Conservation (phyloP, 257 asterid genomes). For the Gentiana macrophylla region DNA sequence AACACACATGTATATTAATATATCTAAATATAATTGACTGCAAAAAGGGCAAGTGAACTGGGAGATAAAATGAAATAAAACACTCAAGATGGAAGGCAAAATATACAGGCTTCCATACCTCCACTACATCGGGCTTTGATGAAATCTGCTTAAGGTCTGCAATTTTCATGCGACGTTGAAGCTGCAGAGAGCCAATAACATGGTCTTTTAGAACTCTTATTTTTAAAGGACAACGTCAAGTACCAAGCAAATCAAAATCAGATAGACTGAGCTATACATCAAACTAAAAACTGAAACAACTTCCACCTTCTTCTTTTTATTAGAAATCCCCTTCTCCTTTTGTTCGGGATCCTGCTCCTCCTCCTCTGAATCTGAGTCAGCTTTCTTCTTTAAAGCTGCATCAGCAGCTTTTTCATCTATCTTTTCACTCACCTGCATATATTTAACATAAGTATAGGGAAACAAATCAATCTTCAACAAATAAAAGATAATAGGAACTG, state of each 20-base stretch:
- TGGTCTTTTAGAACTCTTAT: conserved; percentile 8
- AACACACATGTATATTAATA: too few species aligned
- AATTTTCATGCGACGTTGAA: conserved; percentile 89
- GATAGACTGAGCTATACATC: not conserved
- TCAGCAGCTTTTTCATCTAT: conserved; percentile 53
- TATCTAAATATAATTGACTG: too few species aligned
- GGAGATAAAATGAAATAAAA: not conserved
- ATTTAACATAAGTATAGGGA: conserved; percentile 3
- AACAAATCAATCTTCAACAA: not conserved
- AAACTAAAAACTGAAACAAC: not conserved
- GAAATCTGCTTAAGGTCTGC: conserved; percentile 78
- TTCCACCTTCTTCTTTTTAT: conserved; percentile 88
- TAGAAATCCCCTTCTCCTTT: conserved; percentile 74
- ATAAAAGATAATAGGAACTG: not conserved
- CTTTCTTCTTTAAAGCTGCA: conserved; percentile 51
- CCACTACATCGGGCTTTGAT: conserved; percentile 88
- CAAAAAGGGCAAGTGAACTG: too few species aligned
- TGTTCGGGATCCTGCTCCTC: conserved; percentile 71
- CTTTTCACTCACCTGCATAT: conserved; percentile 48
- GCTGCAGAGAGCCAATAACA: conserved; percentile 32
- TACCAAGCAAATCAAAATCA: not conserved
- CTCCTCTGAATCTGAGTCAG: conserved; percentile 78
- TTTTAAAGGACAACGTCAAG: not conserved
- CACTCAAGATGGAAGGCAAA: too few species aligned
- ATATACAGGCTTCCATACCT: conserved; percentile 31